Percentiles rank a stretch among this genome's conserved stretches.
Evolutionary conservation across 345 rosid species (phyloP).

Genomic region (Trapa incisa): DNA sequence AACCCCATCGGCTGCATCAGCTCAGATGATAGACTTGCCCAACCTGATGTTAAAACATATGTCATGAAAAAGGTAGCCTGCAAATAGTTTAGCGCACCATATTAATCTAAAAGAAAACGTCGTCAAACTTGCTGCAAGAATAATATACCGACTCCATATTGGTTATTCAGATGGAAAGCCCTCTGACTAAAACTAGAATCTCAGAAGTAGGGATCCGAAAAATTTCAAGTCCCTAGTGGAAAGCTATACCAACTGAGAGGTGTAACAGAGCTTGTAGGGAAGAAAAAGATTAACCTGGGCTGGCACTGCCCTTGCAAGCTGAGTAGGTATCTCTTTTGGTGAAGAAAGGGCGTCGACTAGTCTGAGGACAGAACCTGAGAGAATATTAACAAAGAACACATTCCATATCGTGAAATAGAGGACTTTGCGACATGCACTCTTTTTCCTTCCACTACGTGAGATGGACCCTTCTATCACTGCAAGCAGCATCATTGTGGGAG

Average conservation of each 20-base stretch:
- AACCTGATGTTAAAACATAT: conserved; percentile 73
- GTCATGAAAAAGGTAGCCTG: conserved; percentile 95
- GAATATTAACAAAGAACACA: conserved; percentile 73
- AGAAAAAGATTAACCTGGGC: conserved; percentile 39
- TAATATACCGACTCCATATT: background rate
- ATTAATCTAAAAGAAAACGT: background rate
- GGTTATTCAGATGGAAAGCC: background rate
- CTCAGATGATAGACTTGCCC: conserved; percentile 77
- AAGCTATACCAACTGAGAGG: background rate
- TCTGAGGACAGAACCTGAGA: conserved; percentile 64
- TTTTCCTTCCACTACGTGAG: conserved; percentile 70
- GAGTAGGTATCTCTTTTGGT: conserved; percentile 44
- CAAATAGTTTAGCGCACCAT: conserved; percentile 13
- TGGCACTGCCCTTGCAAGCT: conserved; percentile 69
- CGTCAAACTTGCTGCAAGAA: background rate
- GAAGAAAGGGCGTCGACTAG: conserved; percentile 41
- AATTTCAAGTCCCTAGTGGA: background rate
- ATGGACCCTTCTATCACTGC: conserved; percentile 67
- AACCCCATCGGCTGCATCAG: conserved; percentile 57
- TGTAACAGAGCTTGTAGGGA: background rate
- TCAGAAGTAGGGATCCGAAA: background rate
- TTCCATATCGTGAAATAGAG: conserved; percentile 89
- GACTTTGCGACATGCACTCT: conserved; percentile 68
- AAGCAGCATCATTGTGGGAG: conserved; percentile 83
- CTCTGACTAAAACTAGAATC: background rate